Evolutionary conservation across 352 stramenopile species (phyloP).

Genomic region (Pythium brassicae): DNA sequence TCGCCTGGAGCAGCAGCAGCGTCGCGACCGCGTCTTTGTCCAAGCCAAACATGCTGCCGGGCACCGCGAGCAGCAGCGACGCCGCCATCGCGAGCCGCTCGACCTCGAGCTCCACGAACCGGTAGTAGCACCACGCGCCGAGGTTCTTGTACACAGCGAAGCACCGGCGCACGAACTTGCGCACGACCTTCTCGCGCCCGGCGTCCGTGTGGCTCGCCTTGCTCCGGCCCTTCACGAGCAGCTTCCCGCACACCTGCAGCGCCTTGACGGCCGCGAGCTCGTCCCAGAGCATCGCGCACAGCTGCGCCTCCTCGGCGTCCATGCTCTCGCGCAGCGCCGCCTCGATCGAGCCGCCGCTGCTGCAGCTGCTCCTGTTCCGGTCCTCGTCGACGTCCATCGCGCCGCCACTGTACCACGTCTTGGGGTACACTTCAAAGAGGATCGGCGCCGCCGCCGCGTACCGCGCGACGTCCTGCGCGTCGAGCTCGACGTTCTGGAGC

Average conservation of each 20-base stretch:
- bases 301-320: slow-evolving; percentile 11
- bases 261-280: slow-evolving; percentile 48
- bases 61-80: slow-evolving; percentile 47
- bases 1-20: slow-evolving; percentile 39
- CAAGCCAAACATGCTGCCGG: slow-evolving; percentile 50
- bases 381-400: background rate
- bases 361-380: background rate
- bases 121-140: slow-evolving; percentile 73
- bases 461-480: slow-evolving; percentile 38
- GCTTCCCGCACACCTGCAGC: slow-evolving; percentile 37
- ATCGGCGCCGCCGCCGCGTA: slow-evolving; percentile 73
- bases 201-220: slow-evolving; percentile 22
- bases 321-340: slow-evolving; percentile 3
- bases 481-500: slow-evolving; percentile 66
- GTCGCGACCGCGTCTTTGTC: slow-evolving; percentile 51
- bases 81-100: slow-evolving; percentile 46
- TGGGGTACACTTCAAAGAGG: slow-evolving; percentile 51
- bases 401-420: slow-evolving; percentile 3
- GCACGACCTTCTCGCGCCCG: slow-evolving; percentile 42
- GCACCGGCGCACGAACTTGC: slow-evolving; percentile 57
- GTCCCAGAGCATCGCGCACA: slow-evolving; percentile 35
- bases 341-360: too few species aligned
- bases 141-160: slow-evolving; percentile 57
- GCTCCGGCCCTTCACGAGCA: slow-evolving; percentile 51
- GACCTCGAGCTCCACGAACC: slow-evolving; percentile 69